Conservation (phyloP, 2,329 filamentous ascomycete species). For the Didymella glomerata region DNA sequence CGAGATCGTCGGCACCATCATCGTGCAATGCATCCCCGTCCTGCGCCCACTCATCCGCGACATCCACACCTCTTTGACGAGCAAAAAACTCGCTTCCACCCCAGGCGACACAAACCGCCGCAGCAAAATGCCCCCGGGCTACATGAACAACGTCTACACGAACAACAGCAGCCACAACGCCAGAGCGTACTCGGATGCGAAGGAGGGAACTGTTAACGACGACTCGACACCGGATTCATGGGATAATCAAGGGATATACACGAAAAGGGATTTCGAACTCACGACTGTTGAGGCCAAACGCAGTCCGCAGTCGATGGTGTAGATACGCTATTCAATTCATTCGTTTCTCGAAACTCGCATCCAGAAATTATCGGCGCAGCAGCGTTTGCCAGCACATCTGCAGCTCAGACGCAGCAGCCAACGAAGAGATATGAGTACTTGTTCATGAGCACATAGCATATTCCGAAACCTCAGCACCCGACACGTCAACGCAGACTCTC, state of each 20-base stretch:
- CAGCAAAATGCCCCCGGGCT: conserved; percentile 26
- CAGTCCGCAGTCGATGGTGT: conserved; percentile 18
- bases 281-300: conserved; percentile 29
- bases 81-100: conserved; percentile 40
- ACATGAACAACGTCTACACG: conserved; percentile 14
- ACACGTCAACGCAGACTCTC: background rate
- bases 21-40: conserved; percentile 64
- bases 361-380: background rate
- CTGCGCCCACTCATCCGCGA: conserved; percentile 59
- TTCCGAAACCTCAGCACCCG: conserved; percentile 6
- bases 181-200: conserved; percentile 33
- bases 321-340: conserved; percentile 13
- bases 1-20: conserved; percentile 63
- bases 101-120: conserved; percentile 19
- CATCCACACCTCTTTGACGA: conserved; percentile 52
- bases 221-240: conserved; percentile 30
- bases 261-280: conserved; percentile 38
- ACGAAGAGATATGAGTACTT: background rate
- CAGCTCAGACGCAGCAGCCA: background rate
- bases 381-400: background rate
- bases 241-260: conserved; percentile 38
- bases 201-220: conserved; percentile 24
- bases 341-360: background rate
- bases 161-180: conserved; percentile 29
- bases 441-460: background rate